A percentile compares a stretch with the other conserved stretches of the same genome.
Conservation (phyloP, 108 stramenopile genomes). For the Epithemia pelagica region DNA sequence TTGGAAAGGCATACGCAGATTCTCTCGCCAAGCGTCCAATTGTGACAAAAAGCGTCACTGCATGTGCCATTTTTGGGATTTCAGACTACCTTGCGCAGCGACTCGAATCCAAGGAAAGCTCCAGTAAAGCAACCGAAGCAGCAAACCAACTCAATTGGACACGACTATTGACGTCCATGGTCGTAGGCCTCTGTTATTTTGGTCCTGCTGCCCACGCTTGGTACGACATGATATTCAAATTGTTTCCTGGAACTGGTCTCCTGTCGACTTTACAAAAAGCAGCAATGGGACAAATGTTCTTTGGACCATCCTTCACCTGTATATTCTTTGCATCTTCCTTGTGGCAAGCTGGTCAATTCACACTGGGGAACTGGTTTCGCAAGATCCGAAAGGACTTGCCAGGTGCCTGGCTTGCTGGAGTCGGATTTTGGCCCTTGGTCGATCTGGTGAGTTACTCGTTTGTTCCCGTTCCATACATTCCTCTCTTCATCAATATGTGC, state of each 20-base stretch:
- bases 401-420: conserved; percentile 66
- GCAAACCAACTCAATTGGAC: conserved; percentile 23
- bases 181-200: conserved; percentile 76
- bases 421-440: conserved; percentile 86
- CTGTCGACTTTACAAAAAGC: conserved; percentile 72
- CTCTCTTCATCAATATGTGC: conserved; percentile 72
- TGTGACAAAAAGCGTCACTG: conserved; percentile 72
- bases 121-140: not conserved
- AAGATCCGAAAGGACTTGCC: conserved; percentile 73
- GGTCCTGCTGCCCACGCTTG: conserved; percentile 83
- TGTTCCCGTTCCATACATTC: conserved; percentile 66
- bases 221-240: conserved; percentile 63
- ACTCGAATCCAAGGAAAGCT: conserved; percentile 34
- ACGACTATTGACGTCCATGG: conserved; percentile 35
- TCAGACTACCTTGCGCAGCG: conserved; percentile 70
- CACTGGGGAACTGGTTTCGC: conserved; percentile 37
- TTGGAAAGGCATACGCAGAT: conserved; percentile 22
- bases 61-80: conserved; percentile 62
- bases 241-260: conserved; percentile 56
- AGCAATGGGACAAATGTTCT: conserved; percentile 72
- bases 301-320: conserved; percentile 81
- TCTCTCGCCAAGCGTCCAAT: conserved; percentile 46
- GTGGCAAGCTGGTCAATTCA: conserved; percentile 52
- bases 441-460: conserved; percentile 72
- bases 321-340: conserved; percentile 75